phyloP scores from a whole-genome alignment of 1,284 basidiomycete species.

The Prillingera fragicola region DNA sequence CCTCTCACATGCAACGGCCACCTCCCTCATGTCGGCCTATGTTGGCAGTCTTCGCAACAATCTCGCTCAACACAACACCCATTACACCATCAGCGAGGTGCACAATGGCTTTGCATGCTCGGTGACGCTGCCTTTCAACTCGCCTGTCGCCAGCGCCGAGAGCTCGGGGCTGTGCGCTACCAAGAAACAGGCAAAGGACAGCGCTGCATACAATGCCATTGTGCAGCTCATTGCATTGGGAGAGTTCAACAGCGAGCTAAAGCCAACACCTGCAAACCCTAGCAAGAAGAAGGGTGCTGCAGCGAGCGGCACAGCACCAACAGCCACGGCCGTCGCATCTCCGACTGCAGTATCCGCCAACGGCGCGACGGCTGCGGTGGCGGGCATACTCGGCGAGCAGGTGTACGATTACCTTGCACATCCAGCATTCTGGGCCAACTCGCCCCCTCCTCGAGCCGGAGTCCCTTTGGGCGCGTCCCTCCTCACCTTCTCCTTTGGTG shows the following conservation, averaged over 20 bases:
- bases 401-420: no score
- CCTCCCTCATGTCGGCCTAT: conserved; percentile 8
- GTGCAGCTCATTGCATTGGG: conserved; percentile 13
- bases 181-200: conserved; percentile 21
- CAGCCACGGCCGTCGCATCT: not conserved
- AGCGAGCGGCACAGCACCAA: no score
- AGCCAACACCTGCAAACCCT: conserved; percentile 16
- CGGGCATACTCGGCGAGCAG: no score
- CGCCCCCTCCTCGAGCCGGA: no score
- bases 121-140: conserved; percentile 13
- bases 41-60: conserved; percentile 14
- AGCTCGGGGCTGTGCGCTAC: conserved; percentile 2
- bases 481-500: not conserved
- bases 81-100: not conserved
- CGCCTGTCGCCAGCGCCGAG: conserved; percentile 1
- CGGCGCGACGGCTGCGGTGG: no score
- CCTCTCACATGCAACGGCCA: conserved; percentile 1
- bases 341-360: no score
- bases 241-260: conserved; percentile 20
- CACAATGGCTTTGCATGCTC: not conserved
- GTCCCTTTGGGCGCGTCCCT: no score
- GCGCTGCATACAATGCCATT: conserved; percentile 17
- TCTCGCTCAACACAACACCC: conserved; percentile 4
- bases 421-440: no score
- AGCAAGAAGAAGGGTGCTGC: no score